These are phyloP conservation scores for Malassezia furfur DNA, from an alignment of 1,284 basidiomycete genomes.

Conservation along the genomic window DNA sequence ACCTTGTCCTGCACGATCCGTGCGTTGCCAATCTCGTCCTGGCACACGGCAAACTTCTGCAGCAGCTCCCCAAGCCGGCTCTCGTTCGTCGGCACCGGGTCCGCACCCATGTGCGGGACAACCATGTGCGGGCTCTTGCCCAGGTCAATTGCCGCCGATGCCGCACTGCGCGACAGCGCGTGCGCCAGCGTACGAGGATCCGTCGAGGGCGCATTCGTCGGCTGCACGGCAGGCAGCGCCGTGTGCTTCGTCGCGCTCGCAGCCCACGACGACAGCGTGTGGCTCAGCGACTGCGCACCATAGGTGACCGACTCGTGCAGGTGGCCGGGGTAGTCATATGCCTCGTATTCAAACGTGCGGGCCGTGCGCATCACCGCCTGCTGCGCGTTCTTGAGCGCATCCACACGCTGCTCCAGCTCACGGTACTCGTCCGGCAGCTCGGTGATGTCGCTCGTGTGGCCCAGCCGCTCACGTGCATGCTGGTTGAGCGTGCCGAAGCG, in stretches of 20 bases:
- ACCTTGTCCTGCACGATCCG: constrained; percentile 70
- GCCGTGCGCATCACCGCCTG: constrained; percentile 62
- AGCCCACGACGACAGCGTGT: constrained; percentile 74
- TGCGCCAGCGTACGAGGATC: constrained; percentile 80
- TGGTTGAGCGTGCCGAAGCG: constrained; percentile 69
- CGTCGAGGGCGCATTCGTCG: constrained; percentile 52
- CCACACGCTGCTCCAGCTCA: constrained; percentile 85
- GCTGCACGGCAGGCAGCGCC: constrained; percentile 57
- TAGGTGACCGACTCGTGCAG: constrained; percentile 54
- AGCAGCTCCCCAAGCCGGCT: constrained; percentile 59
- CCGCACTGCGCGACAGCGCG: constrained; percentile 74
- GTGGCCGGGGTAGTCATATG: constrained; percentile 48
- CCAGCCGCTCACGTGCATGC: constrained; percentile 63
- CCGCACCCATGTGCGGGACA: constrained; percentile 17
- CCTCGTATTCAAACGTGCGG: constrained; percentile 37
- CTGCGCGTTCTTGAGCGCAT: constrained; percentile 71
- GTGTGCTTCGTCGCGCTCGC: constrained; percentile 67
- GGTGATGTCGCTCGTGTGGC: constrained; percentile 84
- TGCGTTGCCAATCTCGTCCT: constrained; percentile 78
- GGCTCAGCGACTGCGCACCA: constrained; percentile 57
- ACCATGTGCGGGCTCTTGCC: constrained; percentile 19
- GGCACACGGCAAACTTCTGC: constrained; percentile 66
- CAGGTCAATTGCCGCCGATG: constrained; percentile 59
- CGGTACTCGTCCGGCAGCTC: constrained; percentile 75
- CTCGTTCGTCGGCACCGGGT: constrained; percentile 17